phyloP scores from a whole-genome alignment of 352 stramenopile genomes.

The Pythium guiyangense region DNA sequence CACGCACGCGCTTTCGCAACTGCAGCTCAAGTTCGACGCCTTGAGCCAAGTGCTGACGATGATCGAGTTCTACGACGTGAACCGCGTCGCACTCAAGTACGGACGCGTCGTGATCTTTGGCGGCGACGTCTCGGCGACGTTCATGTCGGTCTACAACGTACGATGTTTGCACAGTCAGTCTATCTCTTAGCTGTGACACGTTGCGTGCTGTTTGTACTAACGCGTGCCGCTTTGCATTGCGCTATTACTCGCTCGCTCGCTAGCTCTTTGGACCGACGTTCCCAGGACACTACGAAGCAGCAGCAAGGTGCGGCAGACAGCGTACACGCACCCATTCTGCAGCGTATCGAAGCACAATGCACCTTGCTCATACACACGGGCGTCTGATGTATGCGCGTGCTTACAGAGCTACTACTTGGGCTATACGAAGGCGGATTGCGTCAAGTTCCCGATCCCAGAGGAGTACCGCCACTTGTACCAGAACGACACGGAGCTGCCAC shows the following conservation, averaged over 20 bases:
- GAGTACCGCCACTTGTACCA: conserved; percentile 73
- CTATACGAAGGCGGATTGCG: conserved; percentile 64
- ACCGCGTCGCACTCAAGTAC: conserved; percentile 74
- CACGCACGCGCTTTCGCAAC: background rate
- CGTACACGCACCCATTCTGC: background rate
- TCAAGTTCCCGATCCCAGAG: conserved; percentile 75
- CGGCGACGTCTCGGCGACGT: conserved; percentile 68
- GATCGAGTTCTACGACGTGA: conserved; percentile 81
- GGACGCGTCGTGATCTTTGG: conserved; percentile 82
- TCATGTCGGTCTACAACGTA: conserved; percentile 89
- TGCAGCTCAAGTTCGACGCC: conserved; percentile 61
- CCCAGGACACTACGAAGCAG: conserved; percentile 61
- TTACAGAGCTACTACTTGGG: conserved; percentile 63
- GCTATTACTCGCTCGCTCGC: background rate
- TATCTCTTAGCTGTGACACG: background rate
- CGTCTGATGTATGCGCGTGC: background rate
- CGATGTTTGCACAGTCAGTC: background rate
- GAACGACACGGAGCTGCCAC: conserved; percentile 67
- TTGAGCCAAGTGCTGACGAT: conserved; percentile 59
- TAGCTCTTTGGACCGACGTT: conserved; percentile 86
- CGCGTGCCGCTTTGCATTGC: background rate
- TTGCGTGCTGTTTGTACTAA: background rate
- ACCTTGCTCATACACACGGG: background rate
- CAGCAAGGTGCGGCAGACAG: conserved; percentile 35
- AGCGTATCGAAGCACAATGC: background rate